These are phyloP conservation scores for Gaeumannomyces sp. DNA, from an alignment of 2,329 filamentous ascomycete genomes.

Conservation along the genomic window DNA sequence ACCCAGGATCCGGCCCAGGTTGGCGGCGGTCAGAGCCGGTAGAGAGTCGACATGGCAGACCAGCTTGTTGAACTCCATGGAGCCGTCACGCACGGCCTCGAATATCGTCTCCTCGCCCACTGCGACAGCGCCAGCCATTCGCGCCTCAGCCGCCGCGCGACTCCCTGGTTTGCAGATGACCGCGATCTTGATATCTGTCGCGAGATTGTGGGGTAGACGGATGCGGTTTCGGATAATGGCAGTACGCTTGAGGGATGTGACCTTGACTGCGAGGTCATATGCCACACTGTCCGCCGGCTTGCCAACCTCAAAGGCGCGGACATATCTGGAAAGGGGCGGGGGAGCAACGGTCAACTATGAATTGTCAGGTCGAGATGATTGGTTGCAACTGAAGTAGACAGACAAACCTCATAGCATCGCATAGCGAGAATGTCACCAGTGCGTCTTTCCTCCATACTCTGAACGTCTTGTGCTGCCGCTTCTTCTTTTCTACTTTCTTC, in stretches of 20 bases:
- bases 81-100: constrained; percentile 63
- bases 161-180: constrained; percentile 86
- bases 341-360: constrained; percentile 11
- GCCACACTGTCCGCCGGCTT: constrained; percentile 66
- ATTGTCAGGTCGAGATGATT: constrained; percentile 12
- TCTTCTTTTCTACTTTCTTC: constrained; percentile 51
- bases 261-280: constrained; percentile 81
- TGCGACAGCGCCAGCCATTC: constrained; percentile 69
- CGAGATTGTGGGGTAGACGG: constrained; percentile 81
- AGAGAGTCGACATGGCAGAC: constrained; percentile 79
- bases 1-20: constrained; percentile 74
- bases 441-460: constrained; percentile 61
- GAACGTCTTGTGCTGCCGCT: constrained; percentile 56
- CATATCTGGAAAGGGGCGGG: constrained; percentile 54
- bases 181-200: constrained; percentile 80
- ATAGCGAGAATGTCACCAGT: constrained; percentile 70
- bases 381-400: neutral
- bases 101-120: constrained; percentile 86
- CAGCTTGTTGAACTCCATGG: constrained; percentile 81
- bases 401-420: constrained; percentile 83
- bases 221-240: constrained; percentile 83
- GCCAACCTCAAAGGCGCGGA: constrained; percentile 89
- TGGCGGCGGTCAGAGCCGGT: constrained; percentile 72
- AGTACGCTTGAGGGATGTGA: constrained; percentile 79
- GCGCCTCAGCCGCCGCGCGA: constrained; percentile 65